Conservation (phyloP, 1,284 basidiomycete species). For the Ustilago vetiveriae region DNA sequence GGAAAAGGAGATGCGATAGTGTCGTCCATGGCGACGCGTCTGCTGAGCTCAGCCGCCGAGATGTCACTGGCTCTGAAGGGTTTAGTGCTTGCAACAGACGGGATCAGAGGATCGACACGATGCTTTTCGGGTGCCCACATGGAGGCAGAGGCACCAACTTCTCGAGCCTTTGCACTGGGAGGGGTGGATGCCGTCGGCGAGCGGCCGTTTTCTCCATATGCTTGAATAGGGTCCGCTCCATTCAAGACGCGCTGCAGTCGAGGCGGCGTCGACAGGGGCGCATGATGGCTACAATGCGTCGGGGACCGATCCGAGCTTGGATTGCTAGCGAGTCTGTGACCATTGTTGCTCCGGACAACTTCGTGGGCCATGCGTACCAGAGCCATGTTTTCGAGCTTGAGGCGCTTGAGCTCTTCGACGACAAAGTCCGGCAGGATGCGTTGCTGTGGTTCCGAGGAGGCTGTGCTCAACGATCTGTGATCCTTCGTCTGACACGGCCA, state of each 20-base stretch:
- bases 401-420: conserved; percentile 34
- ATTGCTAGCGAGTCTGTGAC: not conserved
- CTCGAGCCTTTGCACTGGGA: not conserved
- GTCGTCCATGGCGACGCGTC: conserved; percentile 18
- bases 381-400: conserved; percentile 47
- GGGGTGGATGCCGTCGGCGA: not conserved
- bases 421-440: conserved; percentile 25
- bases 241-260: conserved; percentile 20
- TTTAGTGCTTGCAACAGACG: not conserved
- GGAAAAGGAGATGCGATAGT: not conserved
- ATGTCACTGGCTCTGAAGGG: conserved; percentile 5
- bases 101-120: not conserved
- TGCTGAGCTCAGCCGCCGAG: conserved; percentile 18
- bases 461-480: not conserved
- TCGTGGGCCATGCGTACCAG: conserved; percentile 37
- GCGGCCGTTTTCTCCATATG: conserved; percentile 7
- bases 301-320: not conserved
- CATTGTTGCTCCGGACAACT: conserved; percentile 16
- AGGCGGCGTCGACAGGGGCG: conserved; percentile 8
- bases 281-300: conserved; percentile 16
- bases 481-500: conserved; percentile 4
- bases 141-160: conserved; percentile 24
- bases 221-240: conserved; percentile 23
- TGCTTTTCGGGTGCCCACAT: conserved; percentile 26
- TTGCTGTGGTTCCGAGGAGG: conserved; percentile 4